These are phyloP conservation scores for Citrus cavaleriei DNA, from an alignment of 345 rosid genomes.

Conservation along the genomic window DNA sequence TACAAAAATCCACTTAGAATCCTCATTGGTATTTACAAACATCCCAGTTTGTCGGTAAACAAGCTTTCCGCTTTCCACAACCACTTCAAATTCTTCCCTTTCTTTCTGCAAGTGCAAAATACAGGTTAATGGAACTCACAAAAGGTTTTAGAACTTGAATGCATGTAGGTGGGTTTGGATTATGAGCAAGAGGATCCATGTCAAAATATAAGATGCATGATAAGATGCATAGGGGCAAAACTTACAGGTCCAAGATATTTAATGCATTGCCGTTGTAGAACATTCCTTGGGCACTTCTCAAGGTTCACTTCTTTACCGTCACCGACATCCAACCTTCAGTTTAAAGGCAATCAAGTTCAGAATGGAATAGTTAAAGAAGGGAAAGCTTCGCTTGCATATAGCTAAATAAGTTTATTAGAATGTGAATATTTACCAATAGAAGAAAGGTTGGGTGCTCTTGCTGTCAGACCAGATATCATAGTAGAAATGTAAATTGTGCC, in stretches of 20 bases:
- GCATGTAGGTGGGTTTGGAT: not conserved
- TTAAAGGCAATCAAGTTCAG: conserved; percentile 16
- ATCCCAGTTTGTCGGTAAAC: conserved; percentile 39
- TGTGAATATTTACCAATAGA: conserved; percentile 52
- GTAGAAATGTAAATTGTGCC: conserved; percentile 82
- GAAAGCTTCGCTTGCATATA: not conserved
- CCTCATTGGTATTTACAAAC: conserved; percentile 39
- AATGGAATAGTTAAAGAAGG: not conserved
- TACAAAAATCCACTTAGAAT: conserved; percentile 62
- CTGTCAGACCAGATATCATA: conserved; percentile 66
- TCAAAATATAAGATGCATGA: not conserved
- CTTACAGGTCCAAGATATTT: conserved; percentile 70
- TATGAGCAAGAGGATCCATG: not conserved
- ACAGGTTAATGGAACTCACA: not conserved
- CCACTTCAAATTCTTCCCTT: conserved; percentile 60
- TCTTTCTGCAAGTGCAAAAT: conserved; percentile 43
- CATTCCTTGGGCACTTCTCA: conserved; percentile 37
- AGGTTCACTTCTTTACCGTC: conserved; percentile 67
- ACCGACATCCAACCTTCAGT: conserved; percentile 69
- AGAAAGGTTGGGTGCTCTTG: conserved; percentile 69
- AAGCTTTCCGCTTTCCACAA: conserved; percentile 55
- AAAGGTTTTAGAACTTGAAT: no score
- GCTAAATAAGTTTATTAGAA: not conserved
- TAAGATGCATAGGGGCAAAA: not conserved
- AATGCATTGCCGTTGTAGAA: conserved; percentile 56